Evolutionary conservation across 192 early-diverging fungal genomes (phyloP).

Genomic region (Mycoemilia scoparia): DNA sequence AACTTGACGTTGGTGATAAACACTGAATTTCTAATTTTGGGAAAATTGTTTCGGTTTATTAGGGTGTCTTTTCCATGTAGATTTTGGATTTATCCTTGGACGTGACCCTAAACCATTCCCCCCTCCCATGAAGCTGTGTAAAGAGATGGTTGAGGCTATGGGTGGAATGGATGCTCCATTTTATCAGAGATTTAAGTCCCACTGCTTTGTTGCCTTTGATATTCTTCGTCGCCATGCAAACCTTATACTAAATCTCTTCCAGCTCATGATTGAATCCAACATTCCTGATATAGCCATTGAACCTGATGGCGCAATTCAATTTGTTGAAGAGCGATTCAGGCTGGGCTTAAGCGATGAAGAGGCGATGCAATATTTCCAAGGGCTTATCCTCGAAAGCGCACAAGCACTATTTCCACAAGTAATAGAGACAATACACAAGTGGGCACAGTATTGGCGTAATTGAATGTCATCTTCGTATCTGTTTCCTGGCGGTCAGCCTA

Average conservation of each 20-base stretch:
- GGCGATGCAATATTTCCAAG: constrained; percentile 87
- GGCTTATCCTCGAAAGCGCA: constrained; percentile 82
- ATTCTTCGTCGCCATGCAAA: constrained; percentile 84
- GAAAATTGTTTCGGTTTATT: no score
- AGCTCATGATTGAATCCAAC: constrained; percentile 93
- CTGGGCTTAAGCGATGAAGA: constrained; percentile 83
- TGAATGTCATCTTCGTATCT: neutral
- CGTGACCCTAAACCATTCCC: constrained; percentile 99
- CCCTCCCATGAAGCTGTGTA: constrained; percentile 98
- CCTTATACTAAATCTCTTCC: constrained; percentile 92
- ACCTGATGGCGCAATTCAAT: constrained; percentile 90
- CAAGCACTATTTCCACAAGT: constrained; percentile 94
- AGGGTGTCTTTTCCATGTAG: constrained; percentile 95
- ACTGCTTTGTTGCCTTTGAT: constrained; percentile 90
- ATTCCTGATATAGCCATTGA: constrained; percentile 95
- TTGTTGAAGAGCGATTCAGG: constrained; percentile 93
- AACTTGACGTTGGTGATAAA: no score
- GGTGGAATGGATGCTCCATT: constrained; percentile 75
- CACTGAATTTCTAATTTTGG: no score
- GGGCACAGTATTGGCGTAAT: constrained; percentile 68
- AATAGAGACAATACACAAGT: constrained; percentile 93
- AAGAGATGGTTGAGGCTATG: constrained; percentile 99
- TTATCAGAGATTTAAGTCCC: constrained; percentile 82
- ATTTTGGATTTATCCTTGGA: constrained; percentile 97
- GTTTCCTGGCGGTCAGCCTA: no score